Evolutionary conservation across 2,329 filamentous ascomycete genomes (phyloP).

Genomic region (Paracoccidioides brasiliensis): DNA sequence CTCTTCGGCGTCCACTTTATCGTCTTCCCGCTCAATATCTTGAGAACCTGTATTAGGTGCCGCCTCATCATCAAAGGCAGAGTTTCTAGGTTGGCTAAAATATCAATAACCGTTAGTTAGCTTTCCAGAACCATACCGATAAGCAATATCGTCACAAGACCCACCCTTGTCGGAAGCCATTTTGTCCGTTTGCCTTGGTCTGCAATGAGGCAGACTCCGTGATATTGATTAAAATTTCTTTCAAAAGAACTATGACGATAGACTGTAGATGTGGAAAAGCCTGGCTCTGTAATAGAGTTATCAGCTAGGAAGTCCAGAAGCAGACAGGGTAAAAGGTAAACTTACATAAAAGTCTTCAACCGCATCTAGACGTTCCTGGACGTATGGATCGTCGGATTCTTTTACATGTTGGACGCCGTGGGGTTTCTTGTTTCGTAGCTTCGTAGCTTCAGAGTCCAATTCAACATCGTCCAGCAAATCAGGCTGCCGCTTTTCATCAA

Average conservation of each 20-base stretch:
- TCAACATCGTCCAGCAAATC: constrained; percentile 20
- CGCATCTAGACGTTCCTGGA: constrained; percentile 48
- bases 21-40: not conserved
- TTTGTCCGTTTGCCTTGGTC: constrained; percentile 33
- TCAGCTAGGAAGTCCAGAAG: not conserved
- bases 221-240: constrained; percentile 75
- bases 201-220: constrained; percentile 64
- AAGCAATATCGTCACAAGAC: constrained; percentile 16
- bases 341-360: constrained; percentile 79
- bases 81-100: not conserved
- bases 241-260: constrained; percentile 80
- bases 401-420: constrained; percentile 9
- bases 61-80: not conserved
- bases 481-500: constrained; percentile 25
- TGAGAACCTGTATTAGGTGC: not conserved
- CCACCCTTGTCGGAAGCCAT: constrained; percentile 34
- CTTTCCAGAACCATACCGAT: not conserved
- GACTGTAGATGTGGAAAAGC: constrained; percentile 81
- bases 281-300: constrained; percentile 41
- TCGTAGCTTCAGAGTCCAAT: constrained; percentile 8
- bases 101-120: not conserved
- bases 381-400: constrained; percentile 26
- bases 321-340: constrained; percentile 13
- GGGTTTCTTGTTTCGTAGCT: constrained; percentile 6
- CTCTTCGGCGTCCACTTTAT: constrained; percentile 44